These are phyloP conservation scores for Suillus fuscotomentosus DNA, from an alignment of 768 basidiomycete species.

Conservation along the genomic window DNA sequence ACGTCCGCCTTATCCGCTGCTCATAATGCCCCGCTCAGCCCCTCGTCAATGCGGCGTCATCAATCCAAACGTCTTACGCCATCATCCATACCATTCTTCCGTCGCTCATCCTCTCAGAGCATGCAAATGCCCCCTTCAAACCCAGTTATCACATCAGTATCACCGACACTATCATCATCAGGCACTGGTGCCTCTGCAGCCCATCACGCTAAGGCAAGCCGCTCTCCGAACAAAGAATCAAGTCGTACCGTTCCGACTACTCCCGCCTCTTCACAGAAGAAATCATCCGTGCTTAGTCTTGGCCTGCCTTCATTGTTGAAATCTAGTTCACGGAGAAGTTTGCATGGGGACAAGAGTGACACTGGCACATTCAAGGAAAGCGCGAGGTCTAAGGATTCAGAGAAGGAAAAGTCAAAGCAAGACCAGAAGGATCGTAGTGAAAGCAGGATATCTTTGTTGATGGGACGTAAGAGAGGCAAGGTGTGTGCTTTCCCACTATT, in stretches of 20 bases:
- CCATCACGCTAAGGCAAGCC: slow-evolving; percentile 40
- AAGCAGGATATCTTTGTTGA: slow-evolving; percentile 83
- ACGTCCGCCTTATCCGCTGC: slow-evolving; percentile 53
- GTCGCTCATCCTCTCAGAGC: slow-evolving; percentile 86
- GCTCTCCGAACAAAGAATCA: slow-evolving; percentile 54
- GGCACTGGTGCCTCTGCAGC: slow-evolving; percentile 39
- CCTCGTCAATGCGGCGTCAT: slow-evolving; percentile 65
- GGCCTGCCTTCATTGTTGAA: slow-evolving; percentile 83
- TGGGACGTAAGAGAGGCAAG: slow-evolving; percentile 91
- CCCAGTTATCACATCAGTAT: slow-evolving; percentile 39
- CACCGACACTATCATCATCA: slow-evolving; percentile 54
- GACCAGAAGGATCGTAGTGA: slow-evolving; percentile 84
- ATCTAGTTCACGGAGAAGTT: slow-evolving; percentile 78
- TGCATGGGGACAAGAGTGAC: slow-evolving; percentile 59
- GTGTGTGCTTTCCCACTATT: slow-evolving; percentile 40
- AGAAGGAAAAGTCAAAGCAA: slow-evolving; percentile 63
- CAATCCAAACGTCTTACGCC: slow-evolving; percentile 81
- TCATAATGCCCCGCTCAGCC: slow-evolving; percentile 65
- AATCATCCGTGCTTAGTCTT: slow-evolving; percentile 79
- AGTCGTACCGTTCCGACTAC: slow-evolving; percentile 52
- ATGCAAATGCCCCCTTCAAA: slow-evolving; percentile 62
- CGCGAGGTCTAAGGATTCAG: slow-evolving; percentile 37
- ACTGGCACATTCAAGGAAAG: slow-evolving; percentile 42
- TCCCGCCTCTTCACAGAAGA: slow-evolving; percentile 66
- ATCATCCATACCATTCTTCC: slow-evolving; percentile 92